phyloP scores from a whole-genome alignment of 2,329 filamentous ascomycete species.

The Escovopsis sp. region DNA sequence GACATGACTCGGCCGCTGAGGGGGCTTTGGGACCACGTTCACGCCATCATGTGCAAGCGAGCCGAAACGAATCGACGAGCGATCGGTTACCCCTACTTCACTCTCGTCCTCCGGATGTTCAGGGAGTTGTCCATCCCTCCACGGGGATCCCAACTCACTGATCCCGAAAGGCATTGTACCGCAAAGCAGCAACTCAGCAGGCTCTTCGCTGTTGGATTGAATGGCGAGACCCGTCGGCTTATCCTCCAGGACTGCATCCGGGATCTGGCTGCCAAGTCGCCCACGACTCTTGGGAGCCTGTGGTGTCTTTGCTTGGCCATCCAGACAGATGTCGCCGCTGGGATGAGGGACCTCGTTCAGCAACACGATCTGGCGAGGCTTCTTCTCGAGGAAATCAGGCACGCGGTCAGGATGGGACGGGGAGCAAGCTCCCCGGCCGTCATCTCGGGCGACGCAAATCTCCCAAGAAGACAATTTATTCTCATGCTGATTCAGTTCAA shows the following conservation, averaged over 20 bases:
- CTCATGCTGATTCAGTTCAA: slow-evolving; percentile 43
- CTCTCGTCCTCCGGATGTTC: slow-evolving; percentile 50
- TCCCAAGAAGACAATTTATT: slow-evolving; percentile 43
- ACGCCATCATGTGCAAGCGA: slow-evolving; percentile 34
- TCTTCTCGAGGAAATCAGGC: slow-evolving; percentile 49
- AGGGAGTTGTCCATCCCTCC: slow-evolving; percentile 51
- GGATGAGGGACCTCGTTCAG: slow-evolving; percentile 41
- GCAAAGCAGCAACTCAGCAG: slow-evolving; percentile 46
- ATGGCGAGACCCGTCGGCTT: slow-evolving; percentile 37
- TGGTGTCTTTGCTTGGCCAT: slow-evolving; percentile 43
- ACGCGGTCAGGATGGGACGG: slow-evolving; percentile 25
- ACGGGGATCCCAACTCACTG: slow-evolving; percentile 38
- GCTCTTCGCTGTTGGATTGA: slow-evolving; percentile 43
- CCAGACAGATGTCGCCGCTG: slow-evolving; percentile 28
- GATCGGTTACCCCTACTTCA: slow-evolving; percentile 29
- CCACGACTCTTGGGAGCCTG: slow-evolving; percentile 57
- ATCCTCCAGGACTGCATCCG: slow-evolving; percentile 53
- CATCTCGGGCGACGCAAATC: slow-evolving; percentile 32
- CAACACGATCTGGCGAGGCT: slow-evolving; percentile 48
- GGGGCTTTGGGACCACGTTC: slow-evolving; percentile 43
- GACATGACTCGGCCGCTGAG: slow-evolving; percentile 48
- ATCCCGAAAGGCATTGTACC: slow-evolving; percentile 48
- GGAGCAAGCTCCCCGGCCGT: slow-evolving; percentile 26
- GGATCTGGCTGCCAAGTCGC: slow-evolving; percentile 49
- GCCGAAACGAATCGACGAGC: slow-evolving; percentile 20